These are phyloP conservation scores for Botrytis deweyae DNA, from an alignment of 2,329 filamentous ascomycete genomes.

Conservation along the genomic window DNA sequence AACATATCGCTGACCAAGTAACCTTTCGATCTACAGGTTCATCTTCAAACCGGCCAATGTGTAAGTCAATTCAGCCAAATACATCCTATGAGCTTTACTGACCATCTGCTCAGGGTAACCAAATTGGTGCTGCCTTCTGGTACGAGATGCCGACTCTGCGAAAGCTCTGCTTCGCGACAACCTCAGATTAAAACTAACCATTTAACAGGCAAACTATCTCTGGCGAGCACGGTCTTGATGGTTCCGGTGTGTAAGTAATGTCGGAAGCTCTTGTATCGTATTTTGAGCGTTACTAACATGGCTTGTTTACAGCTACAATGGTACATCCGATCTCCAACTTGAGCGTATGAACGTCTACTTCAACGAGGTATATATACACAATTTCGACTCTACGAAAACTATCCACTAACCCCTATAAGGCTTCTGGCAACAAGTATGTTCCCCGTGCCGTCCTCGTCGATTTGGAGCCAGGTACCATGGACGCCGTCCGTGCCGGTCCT, in stretches of 20 bases:
- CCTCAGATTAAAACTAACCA: constrained; percentile 43
- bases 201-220: constrained; percentile 71
- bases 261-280: neutral
- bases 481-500: constrained; percentile 95
- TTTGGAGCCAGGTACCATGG: constrained; percentile 99
- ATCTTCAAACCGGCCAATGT: constrained; percentile 99
- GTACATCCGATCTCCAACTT: constrained; percentile 96
- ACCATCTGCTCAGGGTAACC: constrained; percentile 78
- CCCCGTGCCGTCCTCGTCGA: constrained; percentile 99
- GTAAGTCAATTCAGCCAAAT: constrained; percentile 56
- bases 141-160: constrained; percentile 47
- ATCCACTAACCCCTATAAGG: constrained; percentile 53
- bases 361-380: constrained; percentile 65
- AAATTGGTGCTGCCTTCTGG: constrained; percentile 99
- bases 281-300: constrained; percentile 37
- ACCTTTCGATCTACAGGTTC: constrained; percentile 68
- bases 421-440: constrained; percentile 97
- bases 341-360: constrained; percentile 99
- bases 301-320: constrained; percentile 73
- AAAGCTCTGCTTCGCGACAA: constrained; percentile 37
- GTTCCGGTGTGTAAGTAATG: constrained; percentile 81
- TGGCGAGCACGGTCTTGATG: constrained; percentile 94
- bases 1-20: constrained; percentile 54
- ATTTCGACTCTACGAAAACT: neutral
- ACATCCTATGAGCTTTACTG: constrained; percentile 23